Percentiles rank a stretch among this genome's conserved stretches.
phyloP scores from a whole-genome alignment of 192 early-diverging fungal species.

The Dimargaris cristalligena region DNA sequence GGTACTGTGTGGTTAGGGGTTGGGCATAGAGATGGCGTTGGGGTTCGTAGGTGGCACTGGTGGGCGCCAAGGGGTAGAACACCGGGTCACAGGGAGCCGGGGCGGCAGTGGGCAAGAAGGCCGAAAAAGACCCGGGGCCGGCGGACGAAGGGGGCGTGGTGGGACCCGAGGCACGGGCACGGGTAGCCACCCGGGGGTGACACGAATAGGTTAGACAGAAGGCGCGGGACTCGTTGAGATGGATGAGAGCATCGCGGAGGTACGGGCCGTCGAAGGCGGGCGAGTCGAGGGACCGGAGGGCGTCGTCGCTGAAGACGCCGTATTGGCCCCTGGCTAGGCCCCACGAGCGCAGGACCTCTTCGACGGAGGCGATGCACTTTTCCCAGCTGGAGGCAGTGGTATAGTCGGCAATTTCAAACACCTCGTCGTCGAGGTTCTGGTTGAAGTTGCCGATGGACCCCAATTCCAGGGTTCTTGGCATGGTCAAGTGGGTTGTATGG shows the following conservation, averaged over 20 bases:
- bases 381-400: conserved; percentile 54
- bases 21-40: conserved; percentile 11
- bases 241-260: conserved; percentile 15
- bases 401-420: conserved; percentile 60
- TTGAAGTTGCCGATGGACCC: background rate
- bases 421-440: conserved; percentile 33
- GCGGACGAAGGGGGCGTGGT: conserved; percentile 23
- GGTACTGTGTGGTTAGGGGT: conserved; percentile 15
- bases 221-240: conserved; percentile 22
- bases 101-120: conserved; percentile 20
- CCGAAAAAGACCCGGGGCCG: conserved; percentile 15
- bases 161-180: background rate
- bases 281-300: conserved; percentile 17
- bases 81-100: conserved; percentile 24
- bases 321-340: conserved; percentile 31
- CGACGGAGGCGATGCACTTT: conserved; percentile 39
- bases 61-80: conserved; percentile 23
- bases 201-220: conserved; percentile 21
- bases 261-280: conserved; percentile 17
- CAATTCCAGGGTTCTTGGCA: too few relatives aligned
- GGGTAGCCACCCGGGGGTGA: background rate
- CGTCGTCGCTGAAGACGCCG: conserved; percentile 28
- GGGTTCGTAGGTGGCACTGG: conserved; percentile 20
- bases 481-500: too few relatives aligned
- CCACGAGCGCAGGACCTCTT: conserved; percentile 38